phyloP scores from a whole-genome alignment of 148 eudicot genomes.

The Chenopodium quinoa region DNA sequence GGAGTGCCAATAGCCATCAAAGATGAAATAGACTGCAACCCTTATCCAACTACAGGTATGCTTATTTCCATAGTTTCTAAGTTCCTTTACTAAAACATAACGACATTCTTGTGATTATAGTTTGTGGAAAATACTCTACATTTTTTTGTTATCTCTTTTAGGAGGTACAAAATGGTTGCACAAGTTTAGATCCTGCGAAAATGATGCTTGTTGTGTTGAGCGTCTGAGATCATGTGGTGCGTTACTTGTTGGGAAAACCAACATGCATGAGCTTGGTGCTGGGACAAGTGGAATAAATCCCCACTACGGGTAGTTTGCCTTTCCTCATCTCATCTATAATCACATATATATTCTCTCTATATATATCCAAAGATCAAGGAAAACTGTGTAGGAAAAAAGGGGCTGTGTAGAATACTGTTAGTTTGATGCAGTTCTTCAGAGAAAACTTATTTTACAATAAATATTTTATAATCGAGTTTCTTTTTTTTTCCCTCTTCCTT shows the following conservation, averaged over 20 bases:
- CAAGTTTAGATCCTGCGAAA: constrained; percentile 56
- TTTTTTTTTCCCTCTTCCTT: not conserved
- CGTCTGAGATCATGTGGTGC: constrained; percentile 83
- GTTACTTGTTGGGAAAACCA: constrained; percentile 87
- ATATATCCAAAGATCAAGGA: not conserved
- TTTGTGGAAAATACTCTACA: not conserved
- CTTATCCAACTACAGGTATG: constrained; percentile 95
- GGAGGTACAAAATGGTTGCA: constrained; percentile 99
- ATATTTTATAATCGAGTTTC: not conserved
- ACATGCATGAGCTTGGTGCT: constrained; percentile 99
- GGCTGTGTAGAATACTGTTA: not conserved
- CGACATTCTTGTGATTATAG: not conserved
- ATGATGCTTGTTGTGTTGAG: constrained; percentile 79
- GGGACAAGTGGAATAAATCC: constrained; percentile 99
- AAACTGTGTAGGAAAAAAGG: not conserved
- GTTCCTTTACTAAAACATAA: not conserved
- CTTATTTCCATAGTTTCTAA: not conserved
- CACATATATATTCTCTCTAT: not conserved
- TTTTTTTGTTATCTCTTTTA: constrained; percentile 19
- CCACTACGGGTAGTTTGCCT: constrained; percentile 74
- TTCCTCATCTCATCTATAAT: no score
- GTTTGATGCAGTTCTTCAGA: not conserved
- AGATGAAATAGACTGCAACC: constrained; percentile 94
- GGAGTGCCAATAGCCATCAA: constrained; percentile 90
- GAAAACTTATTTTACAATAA: not conserved